A percentile compares a stretch with the other conserved stretches of the same genome.
phyloP scores from a whole-genome alignment of 345 rosid species.

The Eucalyptus microcorys region DNA sequence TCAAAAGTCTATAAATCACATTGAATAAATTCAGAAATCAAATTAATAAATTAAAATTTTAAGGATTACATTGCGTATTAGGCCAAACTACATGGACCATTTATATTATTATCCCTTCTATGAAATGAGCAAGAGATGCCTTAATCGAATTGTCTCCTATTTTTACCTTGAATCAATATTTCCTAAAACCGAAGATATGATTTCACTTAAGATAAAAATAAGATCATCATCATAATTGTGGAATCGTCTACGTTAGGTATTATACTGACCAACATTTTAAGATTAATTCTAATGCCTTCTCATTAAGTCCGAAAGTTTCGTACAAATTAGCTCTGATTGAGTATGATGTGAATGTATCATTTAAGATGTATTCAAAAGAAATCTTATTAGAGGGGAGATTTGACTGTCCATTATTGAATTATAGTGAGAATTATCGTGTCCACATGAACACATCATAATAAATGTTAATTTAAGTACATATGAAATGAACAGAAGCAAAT shows the following conservation, averaged over 20 bases:
- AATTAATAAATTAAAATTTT: too few species aligned
- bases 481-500: not conserved
- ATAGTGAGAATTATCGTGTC: not conserved
- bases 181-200: not conserved
- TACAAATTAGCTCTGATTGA: not conserved
- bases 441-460: not conserved
- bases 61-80: too few species aligned
- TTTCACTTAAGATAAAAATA: not conserved
- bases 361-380: not conserved
- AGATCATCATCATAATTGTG: not conserved
- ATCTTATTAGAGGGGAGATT: not conserved
- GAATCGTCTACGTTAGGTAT: not conserved
- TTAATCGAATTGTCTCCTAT: not conserved
- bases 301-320: not conserved
- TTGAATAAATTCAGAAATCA: too few species aligned
- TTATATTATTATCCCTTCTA: not conserved
- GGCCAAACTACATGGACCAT: too few species aligned
- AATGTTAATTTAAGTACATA: not conserved
- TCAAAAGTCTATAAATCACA: too few species aligned
- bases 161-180: not conserved
- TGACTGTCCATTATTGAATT: not conserved
- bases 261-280: not conserved
- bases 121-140: rapidly evolving
- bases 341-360: not conserved
- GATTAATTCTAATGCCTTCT: not conserved